These are phyloP conservation scores for Cinnamomum chago DNA, from an alignment of 164 flowering plant genomes.

Conservation along the genomic window DNA sequence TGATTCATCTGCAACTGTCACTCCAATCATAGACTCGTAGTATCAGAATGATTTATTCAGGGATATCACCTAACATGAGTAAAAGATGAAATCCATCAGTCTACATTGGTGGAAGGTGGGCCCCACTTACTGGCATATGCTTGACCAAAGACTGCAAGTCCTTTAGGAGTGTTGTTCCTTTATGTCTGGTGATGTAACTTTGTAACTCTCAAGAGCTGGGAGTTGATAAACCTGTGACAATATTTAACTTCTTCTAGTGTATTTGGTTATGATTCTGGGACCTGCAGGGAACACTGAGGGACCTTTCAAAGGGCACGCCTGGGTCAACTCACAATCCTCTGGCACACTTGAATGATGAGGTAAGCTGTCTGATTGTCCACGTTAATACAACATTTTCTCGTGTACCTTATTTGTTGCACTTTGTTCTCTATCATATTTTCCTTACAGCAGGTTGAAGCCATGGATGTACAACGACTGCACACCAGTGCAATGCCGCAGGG, in stretches of 20 bases:
- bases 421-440: background rate
- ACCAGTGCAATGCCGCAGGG: background rate
- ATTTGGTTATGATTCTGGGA: background rate
- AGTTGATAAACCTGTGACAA: no score
- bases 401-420: background rate
- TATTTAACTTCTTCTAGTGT: background rate
- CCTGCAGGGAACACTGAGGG: constrained; percentile 26
- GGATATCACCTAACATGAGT: no score
- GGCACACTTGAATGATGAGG: constrained; percentile 7
- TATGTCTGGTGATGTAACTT: no score
- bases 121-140: no score
- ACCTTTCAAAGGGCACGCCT: constrained; percentile 8
- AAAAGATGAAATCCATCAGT: no score
- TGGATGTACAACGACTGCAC: constrained; percentile 1
- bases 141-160: no score
- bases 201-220: no score
- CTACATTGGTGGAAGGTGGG: no score
- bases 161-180: no score
- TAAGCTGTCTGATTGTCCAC: background rate
- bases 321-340: constrained; percentile 8
- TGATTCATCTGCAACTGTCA: no score
- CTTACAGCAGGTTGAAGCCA: constrained; percentile 5
- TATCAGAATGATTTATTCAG: no score
- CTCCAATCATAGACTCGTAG: no score
- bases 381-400: background rate